Evolutionary conservation across 495 filamentous ascomycete species (phyloP), one percentile per base, ranked within the genome.

Genomic region (Achaetomiella virescens): DNA sequence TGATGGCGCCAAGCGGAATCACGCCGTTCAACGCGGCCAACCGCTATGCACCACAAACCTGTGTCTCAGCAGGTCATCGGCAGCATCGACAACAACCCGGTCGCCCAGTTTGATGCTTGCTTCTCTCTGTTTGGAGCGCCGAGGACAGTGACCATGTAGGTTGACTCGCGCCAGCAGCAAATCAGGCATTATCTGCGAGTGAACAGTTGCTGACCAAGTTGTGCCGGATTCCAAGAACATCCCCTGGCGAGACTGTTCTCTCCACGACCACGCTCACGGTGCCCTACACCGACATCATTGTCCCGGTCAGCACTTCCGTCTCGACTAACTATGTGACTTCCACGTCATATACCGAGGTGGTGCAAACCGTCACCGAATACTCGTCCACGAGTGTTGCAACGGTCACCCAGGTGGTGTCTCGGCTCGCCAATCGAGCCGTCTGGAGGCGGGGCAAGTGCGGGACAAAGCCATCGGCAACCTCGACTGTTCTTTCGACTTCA

Each of bases 21-120:
- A 36, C 76, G 74, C 15, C 75, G 69, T 72, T 80, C 64, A 73
- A 79, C 62, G 74, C 80, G 36, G 46, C 37, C 42, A 52, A 40
- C 48, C 55, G 11, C 8, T 22, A 5, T 59, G 49, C 50, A 44
- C 17, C 10, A 0, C 54, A 15, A 36, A 43, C 35, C 22, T 4
- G 36, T 59, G 57, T 43, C 44, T 59, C 22, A 59, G 11, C 57
- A 54, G 49, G 57, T 59, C 12, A 22, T 53, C 10, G 57, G 49
- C 33, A 12, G 18, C 3, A 15, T 48, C n/a, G 44, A 53, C 24
- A 24, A 22, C 44, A 44, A 54, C 43, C 49, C 57, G 9, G 15
- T 24, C 5, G 49, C 49, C 10, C 57, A 59, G 44, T 40, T 43
- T 18, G 31, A 50, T 4, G 37, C 57, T 2, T 59, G 49, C 24